phyloP scores from a whole-genome alignment of 1,284 basidiomycete species.

The Mycena citricolor region DNA sequence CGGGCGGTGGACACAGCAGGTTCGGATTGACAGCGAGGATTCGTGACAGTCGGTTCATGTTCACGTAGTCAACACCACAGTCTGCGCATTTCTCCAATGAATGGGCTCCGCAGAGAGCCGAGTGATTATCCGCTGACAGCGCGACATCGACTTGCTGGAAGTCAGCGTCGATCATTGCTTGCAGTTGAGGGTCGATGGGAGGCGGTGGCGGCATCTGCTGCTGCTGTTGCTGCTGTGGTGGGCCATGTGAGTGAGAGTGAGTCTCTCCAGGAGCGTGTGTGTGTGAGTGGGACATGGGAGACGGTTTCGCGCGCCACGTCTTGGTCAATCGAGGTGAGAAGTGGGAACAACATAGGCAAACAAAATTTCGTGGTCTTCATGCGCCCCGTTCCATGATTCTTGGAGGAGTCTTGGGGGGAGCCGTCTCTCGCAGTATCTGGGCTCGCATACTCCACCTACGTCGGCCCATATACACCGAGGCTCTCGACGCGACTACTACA shows the following conservation, averaged over 20 bases:
- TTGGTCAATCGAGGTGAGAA: background rate
- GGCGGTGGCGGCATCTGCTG: slow-evolving; percentile 44
- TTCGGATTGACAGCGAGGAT: slow-evolving; percentile 70
- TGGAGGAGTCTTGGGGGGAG: no score
- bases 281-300: slow-evolving; percentile 44
- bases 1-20: slow-evolving; percentile 79
- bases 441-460: background rate
- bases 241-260: slow-evolving; percentile 38
- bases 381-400: slow-evolving; percentile 10
- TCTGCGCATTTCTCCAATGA: slow-evolving; percentile 67
- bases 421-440: background rate
- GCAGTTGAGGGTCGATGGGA: slow-evolving; percentile 62
- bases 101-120: slow-evolving; percentile 62
- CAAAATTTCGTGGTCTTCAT: background rate
- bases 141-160: slow-evolving; percentile 61
- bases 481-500: no score
- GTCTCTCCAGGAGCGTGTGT: slow-evolving; percentile 42
- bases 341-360: background rate
- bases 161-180: slow-evolving; percentile 73
- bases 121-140: slow-evolving; percentile 50
- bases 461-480: no score
- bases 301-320: slow-evolving; percentile 18
- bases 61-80: slow-evolving; percentile 70
- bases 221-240: slow-evolving; percentile 37
- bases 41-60: slow-evolving; percentile 71